phyloP scores from a whole-genome alignment of 331 rosid species.

The Rosa hybrid region DNA sequence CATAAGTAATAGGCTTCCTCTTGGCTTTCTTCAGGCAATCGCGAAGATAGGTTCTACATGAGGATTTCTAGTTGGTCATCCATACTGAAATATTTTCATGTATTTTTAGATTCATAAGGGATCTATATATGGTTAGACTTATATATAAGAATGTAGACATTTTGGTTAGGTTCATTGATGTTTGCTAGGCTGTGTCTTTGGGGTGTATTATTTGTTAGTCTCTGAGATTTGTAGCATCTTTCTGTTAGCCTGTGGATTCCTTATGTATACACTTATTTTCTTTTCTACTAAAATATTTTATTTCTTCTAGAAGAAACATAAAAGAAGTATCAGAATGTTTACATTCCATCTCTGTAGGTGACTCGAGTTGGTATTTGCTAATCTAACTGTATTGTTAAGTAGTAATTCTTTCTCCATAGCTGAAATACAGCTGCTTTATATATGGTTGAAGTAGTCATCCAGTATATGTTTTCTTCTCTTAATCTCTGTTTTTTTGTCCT shows the following conservation, averaged over 20 bases:
- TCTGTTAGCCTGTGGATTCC: neutral
- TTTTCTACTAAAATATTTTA: neutral
- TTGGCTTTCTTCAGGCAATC: neutral
- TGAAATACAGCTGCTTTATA: constrained; percentile 19
- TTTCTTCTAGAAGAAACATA: neutral
- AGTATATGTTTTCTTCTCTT: constrained; percentile 7
- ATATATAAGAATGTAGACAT: neutral
- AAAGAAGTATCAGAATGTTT: neutral
- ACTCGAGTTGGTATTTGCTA: neutral
- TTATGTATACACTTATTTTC: neutral
- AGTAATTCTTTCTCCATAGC: constrained; percentile 8
- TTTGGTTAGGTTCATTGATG: neutral
- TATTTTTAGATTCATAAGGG: neutral
- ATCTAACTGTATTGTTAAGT: neutral
- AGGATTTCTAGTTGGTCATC: neutral
- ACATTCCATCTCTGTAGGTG: neutral
- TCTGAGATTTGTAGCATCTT: neutral
- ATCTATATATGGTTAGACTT: neutral
- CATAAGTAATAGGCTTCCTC: neutral
- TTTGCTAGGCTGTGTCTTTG: neutral
- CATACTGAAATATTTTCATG: neutral
- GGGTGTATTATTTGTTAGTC: neutral
- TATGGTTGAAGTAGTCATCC: neutral
- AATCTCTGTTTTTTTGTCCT: neutral
- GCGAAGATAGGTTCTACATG: neutral